These are phyloP conservation scores for Bruguiera parviflora DNA, from an alignment of 345 rosid species.

Conservation along the genomic window DNA sequence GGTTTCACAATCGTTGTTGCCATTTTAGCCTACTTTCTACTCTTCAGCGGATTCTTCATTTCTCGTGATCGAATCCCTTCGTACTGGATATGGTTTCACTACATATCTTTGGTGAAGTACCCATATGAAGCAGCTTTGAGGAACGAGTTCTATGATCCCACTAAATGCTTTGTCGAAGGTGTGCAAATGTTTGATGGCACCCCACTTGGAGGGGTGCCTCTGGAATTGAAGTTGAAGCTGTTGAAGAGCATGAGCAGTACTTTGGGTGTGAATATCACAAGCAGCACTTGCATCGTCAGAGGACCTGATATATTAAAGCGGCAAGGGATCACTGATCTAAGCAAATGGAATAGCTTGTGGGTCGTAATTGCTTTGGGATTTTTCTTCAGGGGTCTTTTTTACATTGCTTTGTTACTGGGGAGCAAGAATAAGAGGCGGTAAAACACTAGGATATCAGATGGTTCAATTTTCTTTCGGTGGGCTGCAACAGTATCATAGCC, in stretches of 20 bases:
- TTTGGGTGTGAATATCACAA: conserved; percentile 23
- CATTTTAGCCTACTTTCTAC: conserved; percentile 74
- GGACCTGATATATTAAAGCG: conserved; percentile 22
- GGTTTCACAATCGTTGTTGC: conserved; percentile 87
- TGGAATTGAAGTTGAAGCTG: conserved; percentile 17
- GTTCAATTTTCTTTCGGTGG: neutral
- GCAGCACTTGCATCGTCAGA: conserved; percentile 25
- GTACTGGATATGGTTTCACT: conserved; percentile 94
- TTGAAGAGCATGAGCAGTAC: conserved; percentile 27
- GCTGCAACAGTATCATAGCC: too few species aligned
- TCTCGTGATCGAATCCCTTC: conserved; percentile 63
- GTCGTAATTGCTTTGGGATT: conserved; percentile 31
- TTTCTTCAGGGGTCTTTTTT: conserved; percentile 33
- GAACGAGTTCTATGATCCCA: conserved; percentile 22
- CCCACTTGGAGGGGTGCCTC: conserved; percentile 15
- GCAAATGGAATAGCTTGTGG: conserved; percentile 42
- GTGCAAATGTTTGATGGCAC: conserved; percentile 35
- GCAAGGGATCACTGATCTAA: conserved; percentile 23
- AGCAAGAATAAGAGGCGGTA: conserved; percentile 35
- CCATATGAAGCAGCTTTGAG: conserved; percentile 56
- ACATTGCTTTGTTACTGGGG: conserved; percentile 30
- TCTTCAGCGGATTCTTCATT: conserved; percentile 94
- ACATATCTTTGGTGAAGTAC: conserved; percentile 76
- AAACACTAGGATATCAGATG: neutral
- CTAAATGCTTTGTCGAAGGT: conserved; percentile 31